phyloP scores from a whole-genome alignment of 441 rosid species.

The Metrosideros polymorpha region DNA sequence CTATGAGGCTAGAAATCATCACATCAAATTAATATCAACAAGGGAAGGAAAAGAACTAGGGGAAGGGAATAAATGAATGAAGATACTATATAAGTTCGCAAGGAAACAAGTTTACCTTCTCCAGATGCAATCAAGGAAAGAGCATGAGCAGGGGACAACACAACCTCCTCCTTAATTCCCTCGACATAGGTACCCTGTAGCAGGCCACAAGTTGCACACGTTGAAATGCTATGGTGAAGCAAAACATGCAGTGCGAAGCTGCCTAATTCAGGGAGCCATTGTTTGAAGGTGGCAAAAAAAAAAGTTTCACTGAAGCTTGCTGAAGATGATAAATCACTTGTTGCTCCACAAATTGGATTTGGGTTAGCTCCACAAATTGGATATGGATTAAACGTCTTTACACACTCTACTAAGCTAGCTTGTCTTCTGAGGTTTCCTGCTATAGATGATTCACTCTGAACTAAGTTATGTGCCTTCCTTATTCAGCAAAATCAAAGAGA shows the following conservation, averaged over 20 bases:
- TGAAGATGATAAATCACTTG: neutral
- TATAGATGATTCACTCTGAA: neutral
- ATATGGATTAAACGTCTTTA: neutral
- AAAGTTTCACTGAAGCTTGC: neutral
- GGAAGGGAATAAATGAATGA: neutral
- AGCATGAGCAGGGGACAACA: conserved; percentile 70
- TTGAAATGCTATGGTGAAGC: neutral
- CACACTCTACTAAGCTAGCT: neutral
- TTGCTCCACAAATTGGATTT: neutral
- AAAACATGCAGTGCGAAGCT: neutral
- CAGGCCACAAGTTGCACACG: neutral
- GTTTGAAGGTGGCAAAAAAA: neutral
- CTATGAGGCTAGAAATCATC: neutral
- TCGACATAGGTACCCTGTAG: conserved; percentile 57
- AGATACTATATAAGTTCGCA: neutral
- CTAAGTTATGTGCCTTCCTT: neutral
- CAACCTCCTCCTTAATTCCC: conserved; percentile 69
- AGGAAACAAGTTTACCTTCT: conserved; percentile 32
- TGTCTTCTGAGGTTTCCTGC: neutral
- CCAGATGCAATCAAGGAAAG: conserved; percentile 70
- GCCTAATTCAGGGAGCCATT: neutral
- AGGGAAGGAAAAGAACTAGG: neutral
- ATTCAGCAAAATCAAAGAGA: neutral
- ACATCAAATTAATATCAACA: neutral
- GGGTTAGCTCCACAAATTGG: neutral